Evolutionary conservation across 345 rosid genomes (phyloP).

Genomic region (Syzygium jambos): DNA sequence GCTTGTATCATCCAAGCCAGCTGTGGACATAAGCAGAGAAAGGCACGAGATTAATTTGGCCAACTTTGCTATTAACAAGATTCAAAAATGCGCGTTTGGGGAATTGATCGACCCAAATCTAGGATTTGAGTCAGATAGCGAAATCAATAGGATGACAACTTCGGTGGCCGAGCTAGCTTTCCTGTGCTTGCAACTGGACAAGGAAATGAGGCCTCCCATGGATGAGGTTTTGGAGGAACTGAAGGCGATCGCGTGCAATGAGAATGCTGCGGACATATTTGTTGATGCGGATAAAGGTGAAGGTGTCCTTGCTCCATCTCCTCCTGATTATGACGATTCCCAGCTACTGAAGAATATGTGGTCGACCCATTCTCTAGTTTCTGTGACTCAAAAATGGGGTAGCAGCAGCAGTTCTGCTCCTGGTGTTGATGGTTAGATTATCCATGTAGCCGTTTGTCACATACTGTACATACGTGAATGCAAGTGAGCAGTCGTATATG

Average conservation of each 20-base stretch:
- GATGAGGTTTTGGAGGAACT: background rate
- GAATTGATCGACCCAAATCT: background rate
- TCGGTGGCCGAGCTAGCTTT: constrained; percentile 6
- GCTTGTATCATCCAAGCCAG: constrained; percentile 4
- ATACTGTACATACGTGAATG: background rate
- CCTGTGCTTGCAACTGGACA: constrained; percentile 7
- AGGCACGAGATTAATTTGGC: constrained; percentile 8
- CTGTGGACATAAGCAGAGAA: constrained; percentile 6
- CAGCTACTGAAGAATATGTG: background rate
- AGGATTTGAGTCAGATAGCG: background rate
- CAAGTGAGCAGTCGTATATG: background rate
- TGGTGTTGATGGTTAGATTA: background rate
- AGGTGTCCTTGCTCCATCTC: background rate
- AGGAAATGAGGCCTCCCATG: constrained; percentile 8
- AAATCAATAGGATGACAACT: background rate
- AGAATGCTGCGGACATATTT: background rate
- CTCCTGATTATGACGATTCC: background rate
- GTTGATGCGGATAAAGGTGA: background rate
- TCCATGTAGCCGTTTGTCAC: background rate
- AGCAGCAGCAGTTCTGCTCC: background rate
- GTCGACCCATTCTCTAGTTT: background rate
- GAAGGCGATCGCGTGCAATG: background rate
- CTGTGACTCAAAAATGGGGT: background rate
- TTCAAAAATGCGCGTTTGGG: background rate
- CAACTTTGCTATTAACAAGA: constrained; percentile 5